Conservation (phyloP, 352 stramenopile genomes). For the Phytopythium chamaehyphon region DNA sequence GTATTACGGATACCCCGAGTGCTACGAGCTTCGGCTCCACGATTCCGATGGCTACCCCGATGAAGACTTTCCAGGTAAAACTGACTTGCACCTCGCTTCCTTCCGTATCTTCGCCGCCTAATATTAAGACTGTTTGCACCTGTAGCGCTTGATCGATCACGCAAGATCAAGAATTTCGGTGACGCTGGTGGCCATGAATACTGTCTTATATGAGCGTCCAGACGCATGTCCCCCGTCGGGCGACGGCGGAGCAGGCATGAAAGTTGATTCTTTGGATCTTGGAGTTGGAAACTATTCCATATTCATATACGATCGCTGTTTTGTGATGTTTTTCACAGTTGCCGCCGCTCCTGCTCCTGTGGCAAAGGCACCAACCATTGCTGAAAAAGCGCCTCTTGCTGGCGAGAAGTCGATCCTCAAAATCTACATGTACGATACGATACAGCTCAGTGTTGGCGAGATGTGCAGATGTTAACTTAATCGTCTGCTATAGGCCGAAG, state of each 20-base stretch:
- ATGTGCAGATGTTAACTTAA: neutral
- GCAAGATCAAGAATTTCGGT: conserved; percentile 91
- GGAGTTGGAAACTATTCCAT: neutral
- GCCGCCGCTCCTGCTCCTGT: conserved; percentile 15
- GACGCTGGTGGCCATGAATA: conserved; percentile 84
- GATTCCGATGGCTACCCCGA: conserved; percentile 81
- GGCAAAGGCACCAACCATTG: conserved; percentile 22
- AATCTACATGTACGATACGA: conserved; percentile 84
- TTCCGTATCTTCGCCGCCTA: no score
- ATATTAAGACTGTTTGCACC: neutral
- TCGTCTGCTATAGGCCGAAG: conserved; percentile 52
- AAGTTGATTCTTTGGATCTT: neutral
- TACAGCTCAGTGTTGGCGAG: neutral
- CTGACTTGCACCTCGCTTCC: no score
- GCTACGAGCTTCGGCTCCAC: conserved; percentile 83
- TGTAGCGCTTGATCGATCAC: conserved; percentile 71
- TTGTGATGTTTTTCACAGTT: conserved; percentile 6
- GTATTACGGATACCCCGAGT: conserved; percentile 86
- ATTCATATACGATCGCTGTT: neutral
- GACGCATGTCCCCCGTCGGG: conserved; percentile 76
- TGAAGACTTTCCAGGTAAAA: conserved; percentile 83
- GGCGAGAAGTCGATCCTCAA: conserved; percentile 85
- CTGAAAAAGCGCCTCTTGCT: conserved; percentile 36
- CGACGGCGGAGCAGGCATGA: conserved; percentile 38
- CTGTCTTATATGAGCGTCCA: conserved; percentile 80